Conservation (phyloP, 805 yeast species). For the Trichomonascus vanleenenianus region DNA sequence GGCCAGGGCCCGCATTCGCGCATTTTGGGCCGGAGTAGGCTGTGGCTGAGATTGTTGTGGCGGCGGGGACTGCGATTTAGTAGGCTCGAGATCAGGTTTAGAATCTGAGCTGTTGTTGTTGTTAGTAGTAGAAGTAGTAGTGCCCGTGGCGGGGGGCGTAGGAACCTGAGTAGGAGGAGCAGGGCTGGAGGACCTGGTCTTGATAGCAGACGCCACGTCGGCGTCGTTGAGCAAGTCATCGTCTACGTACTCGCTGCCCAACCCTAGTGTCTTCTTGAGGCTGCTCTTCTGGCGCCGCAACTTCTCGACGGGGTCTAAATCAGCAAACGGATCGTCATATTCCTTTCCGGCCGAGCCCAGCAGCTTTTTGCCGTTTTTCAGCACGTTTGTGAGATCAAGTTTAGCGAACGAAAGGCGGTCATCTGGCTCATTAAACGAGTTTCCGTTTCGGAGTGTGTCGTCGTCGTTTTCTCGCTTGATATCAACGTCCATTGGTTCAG, state of each 20-base stretch:
- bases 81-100: background rate
- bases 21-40: conserved; percentile 19
- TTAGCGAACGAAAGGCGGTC: conserved; percentile 24
- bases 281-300: conserved; percentile 44
- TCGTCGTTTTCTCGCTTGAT: conserved; percentile 26
- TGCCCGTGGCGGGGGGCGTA: background rate
- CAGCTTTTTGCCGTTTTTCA: conserved; percentile 38
- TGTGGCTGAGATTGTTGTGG: conserved; percentile 1
- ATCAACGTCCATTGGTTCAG: conserved; percentile 2
- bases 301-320: conserved; percentile 37
- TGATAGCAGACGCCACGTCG: conserved; percentile 18
- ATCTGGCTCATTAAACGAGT: conserved; percentile 25
- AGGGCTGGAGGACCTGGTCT: background rate
- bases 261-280: conserved; percentile 36
- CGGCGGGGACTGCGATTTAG: conserved; percentile 3
- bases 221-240: conserved; percentile 25
- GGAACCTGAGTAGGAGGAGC: background rate
- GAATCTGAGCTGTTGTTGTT: background rate
- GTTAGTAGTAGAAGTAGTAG: background rate
- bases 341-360: conserved; percentile 56
- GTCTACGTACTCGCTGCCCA: conserved; percentile 34
- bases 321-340: conserved; percentile 32
- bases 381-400: conserved; percentile 31
- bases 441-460: conserved; percentile 9
- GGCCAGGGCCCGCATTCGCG: conserved; percentile 78